phyloP scores from a whole-genome alignment of 73 alveolate species.

The Durusdinium trenchii region DNA sequence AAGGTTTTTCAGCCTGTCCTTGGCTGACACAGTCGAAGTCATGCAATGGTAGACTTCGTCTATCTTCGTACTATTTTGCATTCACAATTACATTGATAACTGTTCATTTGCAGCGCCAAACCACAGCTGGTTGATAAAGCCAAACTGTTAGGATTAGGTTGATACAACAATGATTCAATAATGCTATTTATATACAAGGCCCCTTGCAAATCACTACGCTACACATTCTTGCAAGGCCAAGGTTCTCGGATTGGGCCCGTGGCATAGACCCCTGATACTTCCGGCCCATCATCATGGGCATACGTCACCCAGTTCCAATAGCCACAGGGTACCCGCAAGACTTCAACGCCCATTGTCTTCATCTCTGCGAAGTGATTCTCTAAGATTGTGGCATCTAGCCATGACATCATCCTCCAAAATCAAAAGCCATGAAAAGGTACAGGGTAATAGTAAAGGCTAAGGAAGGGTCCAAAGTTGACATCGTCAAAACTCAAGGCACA shows the following conservation, averaged over 20 bases:
- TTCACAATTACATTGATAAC: too few relatives aligned
- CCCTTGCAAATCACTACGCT: not conserved
- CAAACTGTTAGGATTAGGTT: too few relatives aligned
- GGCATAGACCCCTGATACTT: slow-evolving; percentile 60
- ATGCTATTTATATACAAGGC: not conserved
- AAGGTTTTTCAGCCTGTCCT: slow-evolving; percentile 19
- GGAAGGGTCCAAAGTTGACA: too few relatives aligned
- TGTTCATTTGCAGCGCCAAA: not conserved
- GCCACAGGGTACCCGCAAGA: slow-evolving; percentile 83
- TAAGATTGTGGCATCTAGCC: slow-evolving; percentile 85
- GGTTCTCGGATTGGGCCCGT: slow-evolving; percentile 36
- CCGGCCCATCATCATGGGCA: slow-evolving; percentile 55
- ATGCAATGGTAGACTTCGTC: not conserved
- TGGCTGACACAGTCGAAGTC: not conserved
- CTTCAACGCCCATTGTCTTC: slow-evolving; percentile 57
- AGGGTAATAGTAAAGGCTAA: too few relatives aligned
- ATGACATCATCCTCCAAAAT: slow-evolving; percentile 37
- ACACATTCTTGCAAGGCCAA: too few relatives aligned
- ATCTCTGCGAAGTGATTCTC: slow-evolving; percentile 90
- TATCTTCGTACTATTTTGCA: not conserved
- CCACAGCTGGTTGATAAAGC: not conserved
- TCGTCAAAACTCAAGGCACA: too few relatives aligned
- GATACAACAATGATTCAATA: not conserved
- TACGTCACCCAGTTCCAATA: slow-evolving; percentile 91
- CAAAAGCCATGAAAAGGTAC: not conserved